A percentile compares a stretch with the other conserved stretches of the same genome.
phyloP scores from a whole-genome alignment of 2,329 filamentous ascomycete genomes.

The Alternaria novae-zelandiae region DNA sequence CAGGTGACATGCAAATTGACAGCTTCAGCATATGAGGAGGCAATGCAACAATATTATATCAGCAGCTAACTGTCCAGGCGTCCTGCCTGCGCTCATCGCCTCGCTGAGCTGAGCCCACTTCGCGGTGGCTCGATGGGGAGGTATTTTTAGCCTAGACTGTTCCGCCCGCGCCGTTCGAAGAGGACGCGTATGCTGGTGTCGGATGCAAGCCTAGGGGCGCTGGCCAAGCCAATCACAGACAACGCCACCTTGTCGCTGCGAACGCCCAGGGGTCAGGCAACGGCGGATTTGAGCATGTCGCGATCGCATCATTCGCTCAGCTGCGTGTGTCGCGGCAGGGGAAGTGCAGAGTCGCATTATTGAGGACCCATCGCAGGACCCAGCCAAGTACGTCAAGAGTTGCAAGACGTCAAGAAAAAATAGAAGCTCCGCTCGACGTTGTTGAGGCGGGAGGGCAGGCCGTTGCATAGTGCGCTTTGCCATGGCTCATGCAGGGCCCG shows the following conservation, averaged over 20 bases:
- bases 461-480: slow-evolving; percentile 19
- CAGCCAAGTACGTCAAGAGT: neutral
- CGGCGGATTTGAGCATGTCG: slow-evolving; percentile 3
- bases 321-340: slow-evolving; percentile 1
- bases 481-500: slow-evolving; percentile 26
- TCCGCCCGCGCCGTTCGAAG: neutral
- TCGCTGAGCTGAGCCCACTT: slow-evolving; percentile 3
- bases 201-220: slow-evolving; percentile 1
- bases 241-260: neutral
- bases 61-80: neutral
- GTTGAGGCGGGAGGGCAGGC: slow-evolving; percentile 10
- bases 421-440: slow-evolving; percentile 2
- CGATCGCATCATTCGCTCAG: neutral
- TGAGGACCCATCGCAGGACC: neutral
- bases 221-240: slow-evolving; percentile 2
- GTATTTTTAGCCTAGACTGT: slow-evolving; percentile 1
- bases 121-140: neutral
- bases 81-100: neutral
- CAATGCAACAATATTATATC: slow-evolving; percentile 5
- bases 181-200: slow-evolving; percentile 16
- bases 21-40: neutral
- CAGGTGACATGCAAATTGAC: neutral
- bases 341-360: neutral
- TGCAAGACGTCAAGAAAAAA: slow-evolving; percentile 7
- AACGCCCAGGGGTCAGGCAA: slow-evolving; percentile 13